Base-by-base conservation (phyloP, 805 yeast species). In the Isabelozyma pseudorhagii region DNA sequence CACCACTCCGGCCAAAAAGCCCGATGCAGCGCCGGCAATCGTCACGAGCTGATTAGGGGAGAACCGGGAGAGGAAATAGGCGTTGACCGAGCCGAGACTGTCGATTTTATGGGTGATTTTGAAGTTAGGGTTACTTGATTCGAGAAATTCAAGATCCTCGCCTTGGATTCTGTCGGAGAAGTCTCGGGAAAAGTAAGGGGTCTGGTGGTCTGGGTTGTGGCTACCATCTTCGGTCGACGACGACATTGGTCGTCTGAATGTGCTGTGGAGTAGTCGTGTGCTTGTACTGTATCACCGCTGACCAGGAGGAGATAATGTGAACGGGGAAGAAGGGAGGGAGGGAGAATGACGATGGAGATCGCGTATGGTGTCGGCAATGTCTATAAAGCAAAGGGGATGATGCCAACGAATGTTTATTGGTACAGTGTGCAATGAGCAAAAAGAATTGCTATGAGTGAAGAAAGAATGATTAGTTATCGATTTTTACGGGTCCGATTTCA, bases 21-120 rank as follows among this genome's bases (percentile, higher is more conserved):
- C 99, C 0, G 97, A 89, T n/a, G 90, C 67, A 0, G 97, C 97
- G 0, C 99, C 99, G 1, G 96, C 81, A 0, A 87, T 58, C 6
- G 98, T 94, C 11, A 87, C 83, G 36, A 90, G 77, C 58, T 85
- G 83, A 6, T 77, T 69, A 5, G 75, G 74, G 5, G 77, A 69
- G n/a, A 62, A 50, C 5, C n/a, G 10, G 36, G 36, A 31, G 10
- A 31, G n/a, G n/a, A 31, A 31, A 9, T 31, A 4, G 36, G n/a
- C 36, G n/a, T 31, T 31, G 10, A 31, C 2, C 10, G 36, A 31
- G n/a, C 36, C 36, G 10, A 31, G 36, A 1, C 44, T 21, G 5
- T 54, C 51, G 40, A 62, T 49, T 43, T 59, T 61, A 44, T 60
- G 67, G 10, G 44, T 50, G 11, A 63, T 54, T n/a, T 55, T 62